Evolutionary conservation across 495 filamentous ascomycete species (phyloP), one percentile per base, ranked within the genome.

Genomic region (Trichoderma gamsii): DNA sequence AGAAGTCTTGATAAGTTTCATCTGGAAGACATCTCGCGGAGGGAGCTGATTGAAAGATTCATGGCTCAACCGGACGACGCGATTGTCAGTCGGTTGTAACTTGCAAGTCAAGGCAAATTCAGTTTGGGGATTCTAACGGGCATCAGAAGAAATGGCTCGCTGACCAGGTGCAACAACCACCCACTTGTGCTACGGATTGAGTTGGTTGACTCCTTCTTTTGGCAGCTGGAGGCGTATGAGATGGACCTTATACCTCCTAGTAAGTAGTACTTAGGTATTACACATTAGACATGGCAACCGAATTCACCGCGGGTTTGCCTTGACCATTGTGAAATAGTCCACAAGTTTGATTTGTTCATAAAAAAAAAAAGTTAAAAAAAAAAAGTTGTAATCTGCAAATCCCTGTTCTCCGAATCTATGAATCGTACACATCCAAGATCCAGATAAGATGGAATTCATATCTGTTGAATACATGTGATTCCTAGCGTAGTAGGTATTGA

Each of bases 361-460:
- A n/a, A n/a, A 29, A 1, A 29, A 29, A 29, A 44, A 44, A 44
- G 15, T 1, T 44, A n/a, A n/a, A n/a, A 29, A 1, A 29, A 29
- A 29, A 44, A 44, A 44, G 15, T 1, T 44, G 1, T 44, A 2
- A 44, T 12, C 41, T 7, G 41, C 41, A 44, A 44, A 44, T 11
- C 41, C 41, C 1, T 44, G 15, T 44, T 44, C 41, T 44, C 15
- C 6, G 1, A 44, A 44, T 44, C 6, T 2, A 2, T 44, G 6
- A 1, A 16, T 16, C 41, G 41, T 44, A 16, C 6, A 16, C 41
- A 44, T 1, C 41, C 41, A 44, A 44, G 41, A 44, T 44, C 41
- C 41, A 43, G 12, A 74, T 85, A 6, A 91, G 78, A 4, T n/a
- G 89, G 89, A 15, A 92, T 74, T n/a, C n/a, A n/a, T n/a, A n/a